These are phyloP conservation scores for Millerozyma acaciae DNA, from an alignment of 805 yeast species.

Conservation along the genomic window DNA sequence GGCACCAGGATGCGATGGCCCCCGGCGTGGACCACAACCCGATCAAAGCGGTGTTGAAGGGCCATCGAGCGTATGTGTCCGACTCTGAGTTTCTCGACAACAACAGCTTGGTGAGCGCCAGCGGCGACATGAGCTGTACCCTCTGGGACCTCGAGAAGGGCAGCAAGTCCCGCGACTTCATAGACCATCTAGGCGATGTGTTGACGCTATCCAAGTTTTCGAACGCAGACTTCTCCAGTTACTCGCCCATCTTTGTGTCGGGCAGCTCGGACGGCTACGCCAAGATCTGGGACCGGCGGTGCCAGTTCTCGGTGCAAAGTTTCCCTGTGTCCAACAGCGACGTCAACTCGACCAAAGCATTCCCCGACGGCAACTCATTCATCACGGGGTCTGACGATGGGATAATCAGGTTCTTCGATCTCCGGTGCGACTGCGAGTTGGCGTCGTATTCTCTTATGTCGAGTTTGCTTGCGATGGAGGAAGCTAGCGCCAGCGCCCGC, in stretches of 20 bases:
- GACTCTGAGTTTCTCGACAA: constrained; percentile 66
- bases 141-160: constrained; percentile 77
- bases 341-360: constrained; percentile 54
- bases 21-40: constrained; percentile 12
- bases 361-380: constrained; percentile 69
- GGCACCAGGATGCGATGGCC: constrained; percentile 4
- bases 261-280: constrained; percentile 69
- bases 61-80: constrained; percentile 80
- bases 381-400: constrained; percentile 82
- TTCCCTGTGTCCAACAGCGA: constrained; percentile 60
- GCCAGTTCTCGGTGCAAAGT: constrained; percentile 45
- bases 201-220: constrained; percentile 37
- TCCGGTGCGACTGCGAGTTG: constrained; percentile 71
- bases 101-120: constrained; percentile 56
- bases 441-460: constrained; percentile 40
- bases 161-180: constrained; percentile 46
- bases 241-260: constrained; percentile 42
- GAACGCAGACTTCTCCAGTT: constrained; percentile 10
- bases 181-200: constrained; percentile 73
- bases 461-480: constrained; percentile 3
- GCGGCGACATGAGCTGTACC: constrained; percentile 79
- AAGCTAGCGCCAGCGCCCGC: background rate
- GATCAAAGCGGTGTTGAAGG: constrained; percentile 58
- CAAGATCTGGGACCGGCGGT: constrained; percentile 62
- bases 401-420: constrained; percentile 61